Evolutionary conservation across 192 early-diverging fungal species (phyloP), one percentile per base, ranked within the genome.

Genomic region (Backusella sp.): DNA sequence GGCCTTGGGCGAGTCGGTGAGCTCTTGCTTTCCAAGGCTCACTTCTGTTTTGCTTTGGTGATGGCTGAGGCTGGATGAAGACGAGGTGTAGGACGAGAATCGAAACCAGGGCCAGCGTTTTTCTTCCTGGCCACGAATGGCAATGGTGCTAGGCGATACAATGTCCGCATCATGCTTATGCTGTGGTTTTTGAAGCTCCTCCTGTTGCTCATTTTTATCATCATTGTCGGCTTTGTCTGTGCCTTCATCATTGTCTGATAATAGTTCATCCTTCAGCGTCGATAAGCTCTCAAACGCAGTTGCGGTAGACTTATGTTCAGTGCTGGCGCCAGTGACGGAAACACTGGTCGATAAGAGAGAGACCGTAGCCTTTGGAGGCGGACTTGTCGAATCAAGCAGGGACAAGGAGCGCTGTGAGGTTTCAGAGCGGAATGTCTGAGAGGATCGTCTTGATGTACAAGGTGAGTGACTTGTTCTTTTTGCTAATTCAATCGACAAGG

Each of bases 401-500:
- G 42, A 71, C n/a, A 49, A 34, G 7, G 28, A 28, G 26, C 21
- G 23, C 7, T 7, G 26, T 30, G 26, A 30, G 12, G 21, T 26
- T 30, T 71, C 26, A 19, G 70, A 71, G 4, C 1, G 32, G 41
- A 44, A 17, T 15, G 42, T 71, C 5, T 28, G 17, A 21, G 42
- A 46, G n/a, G 70, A 44, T 32, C 23, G 28, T 19, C 44, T 49
- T 36, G 68, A 69, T 41, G 21, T 17, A 49, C 17, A 35, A 34
- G 44, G 39, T 32, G 70, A 44, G 34, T 6, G 32, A 28, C n/a
- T 71, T 28, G 28, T 17, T 71, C 39, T 71, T 71, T 71, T 71
- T 32, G 70, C 70, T 71, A 71, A 49, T 71, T 71, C 70, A n/a
- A 71, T 49, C 1, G 70, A 46, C 14, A 71, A n/a, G 12, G 70